Percentiles rank a stretch among this genome's conserved stretches.
Conservation (phyloP, 2,329 filamentous ascomycete genomes). For the Metarhizium brunneum region DNA sequence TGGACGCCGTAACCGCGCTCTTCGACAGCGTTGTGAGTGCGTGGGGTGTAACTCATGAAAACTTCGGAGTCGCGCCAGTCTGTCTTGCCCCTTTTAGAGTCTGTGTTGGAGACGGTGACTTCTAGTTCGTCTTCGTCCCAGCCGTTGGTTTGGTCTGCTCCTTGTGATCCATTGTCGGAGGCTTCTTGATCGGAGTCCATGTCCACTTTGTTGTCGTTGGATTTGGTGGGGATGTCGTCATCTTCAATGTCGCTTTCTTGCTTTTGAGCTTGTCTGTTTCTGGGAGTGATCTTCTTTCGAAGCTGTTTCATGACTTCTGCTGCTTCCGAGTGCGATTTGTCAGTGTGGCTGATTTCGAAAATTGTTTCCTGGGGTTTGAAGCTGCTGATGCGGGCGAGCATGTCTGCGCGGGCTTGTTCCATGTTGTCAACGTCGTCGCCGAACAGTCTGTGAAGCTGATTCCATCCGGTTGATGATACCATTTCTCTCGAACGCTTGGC, state of each 20-base stretch:
- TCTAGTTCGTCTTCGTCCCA: constrained; percentile 57
- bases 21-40: constrained; percentile 70
- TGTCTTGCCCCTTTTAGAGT: constrained; percentile 39
- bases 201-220: not conserved
- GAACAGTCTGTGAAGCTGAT: constrained; percentile 72
- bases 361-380: constrained; percentile 90
- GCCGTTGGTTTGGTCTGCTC: constrained; percentile 41
- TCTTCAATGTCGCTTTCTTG: constrained; percentile 22
- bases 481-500: constrained; percentile 79
- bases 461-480: constrained; percentile 60
- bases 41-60: constrained; percentile 94
- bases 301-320: constrained; percentile 69
- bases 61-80: constrained; percentile 78
- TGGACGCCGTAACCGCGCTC: constrained; percentile 91
- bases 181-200: constrained; percentile 14
- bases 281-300: constrained; percentile 58
- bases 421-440: constrained; percentile 54
- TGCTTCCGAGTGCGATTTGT: constrained; percentile 54
- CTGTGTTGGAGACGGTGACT: constrained; percentile 58
- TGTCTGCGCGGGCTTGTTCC: constrained; percentile 68
- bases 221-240: constrained; percentile 9
- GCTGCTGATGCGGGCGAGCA: constrained; percentile 80
- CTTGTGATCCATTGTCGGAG: constrained; percentile 10
- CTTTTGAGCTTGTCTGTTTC: constrained; percentile 32
- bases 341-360: constrained; percentile 81